Base-by-base conservation (phyloP, 345 rosid genomes). In the Turnera subulata region DNA sequence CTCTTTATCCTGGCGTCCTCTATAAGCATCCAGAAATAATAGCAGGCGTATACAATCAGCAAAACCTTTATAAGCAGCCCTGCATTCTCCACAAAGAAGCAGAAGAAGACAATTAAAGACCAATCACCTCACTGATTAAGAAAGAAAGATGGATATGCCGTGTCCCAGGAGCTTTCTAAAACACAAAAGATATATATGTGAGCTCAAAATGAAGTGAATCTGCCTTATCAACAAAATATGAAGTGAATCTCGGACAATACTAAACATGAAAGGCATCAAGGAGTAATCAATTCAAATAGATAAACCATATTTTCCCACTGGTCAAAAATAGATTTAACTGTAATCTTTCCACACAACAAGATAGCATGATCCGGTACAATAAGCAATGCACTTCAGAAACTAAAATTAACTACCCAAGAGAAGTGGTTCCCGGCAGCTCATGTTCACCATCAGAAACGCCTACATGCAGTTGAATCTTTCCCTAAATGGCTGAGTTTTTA, bases 61-160 rank as follows among this genome's bases (percentile, higher is more conserved):
- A 73, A 84, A 93, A 64, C 99, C 99, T 76, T 90, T 93, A 82
- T 93, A 93, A 45, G 97, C 99, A 53, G 97, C 99, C 97, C 96
- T 93, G 78, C 58, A 77, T 63, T 76, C 69, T 66, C 89, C 78
- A 78, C 67, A 46, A 61, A 58, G 42, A 76, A 53, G 38, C 61
- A 60, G 25, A 68, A 26, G 43, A 61, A 29, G 8, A 71, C 11
- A 29, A 54, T 43, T 54, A 48, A 38, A 42, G 20, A 64, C 21
- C 35, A 68, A 35, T 25, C 64, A 22, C 21, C 14, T 21, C 19
- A 45, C 44, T 25, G 25, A 24, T 7, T 6, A 53, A 19, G 6
- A 60, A 33, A 21, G n/a, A 45, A 53, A 53, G 16, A 26, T 11
- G 49, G 22, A 42, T 38, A 25, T 6, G 6, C 2, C 32, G 11